A percentile compares a stretch with the other conserved stretches of the same genome.
Evolutionary conservation across 257 asterid species (phyloP).

Genomic region (Solanum chmielewskii): DNA sequence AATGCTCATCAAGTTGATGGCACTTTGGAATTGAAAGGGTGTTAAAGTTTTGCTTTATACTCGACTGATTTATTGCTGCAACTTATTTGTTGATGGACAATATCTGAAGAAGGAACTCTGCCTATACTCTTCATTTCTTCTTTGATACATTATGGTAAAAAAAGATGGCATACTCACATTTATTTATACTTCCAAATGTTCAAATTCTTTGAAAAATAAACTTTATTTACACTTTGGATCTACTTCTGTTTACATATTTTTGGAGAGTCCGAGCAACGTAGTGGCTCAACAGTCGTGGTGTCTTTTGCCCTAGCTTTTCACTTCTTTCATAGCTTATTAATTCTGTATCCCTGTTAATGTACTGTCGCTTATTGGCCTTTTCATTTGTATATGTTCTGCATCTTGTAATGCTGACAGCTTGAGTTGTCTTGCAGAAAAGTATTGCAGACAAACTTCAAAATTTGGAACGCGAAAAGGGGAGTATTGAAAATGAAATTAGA

Average conservation of each 20-base stretch:
- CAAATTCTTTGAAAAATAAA: not conserved
- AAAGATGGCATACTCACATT: not conserved
- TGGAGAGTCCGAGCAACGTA: not conserved
- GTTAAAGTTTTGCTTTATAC: not conserved
- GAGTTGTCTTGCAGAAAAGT: slow-evolving; percentile 55
- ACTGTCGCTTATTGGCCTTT: not conserved
- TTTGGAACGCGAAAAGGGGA: slow-evolving; percentile 65
- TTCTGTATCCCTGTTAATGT: not conserved
- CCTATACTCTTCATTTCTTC: not conserved
- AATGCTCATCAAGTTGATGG: not conserved
- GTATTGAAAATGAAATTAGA: slow-evolving; percentile 57
- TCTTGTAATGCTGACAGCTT: not conserved
- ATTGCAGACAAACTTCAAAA: slow-evolving; percentile 76
- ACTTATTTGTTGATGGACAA: not conserved
- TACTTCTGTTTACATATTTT: not conserved
- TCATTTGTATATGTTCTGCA: not conserved
- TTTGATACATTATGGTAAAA: not conserved
- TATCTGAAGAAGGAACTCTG: not conserved
- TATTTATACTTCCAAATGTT: not conserved
- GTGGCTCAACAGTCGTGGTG: not conserved
- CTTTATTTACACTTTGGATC: not conserved
- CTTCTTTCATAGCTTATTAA: not conserved
- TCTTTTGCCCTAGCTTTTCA: not conserved
- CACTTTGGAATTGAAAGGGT: not conserved
- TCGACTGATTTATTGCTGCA: not conserved